Evolutionary conservation across 108 stramenopile genomes (phyloP), one percentile per base, ranked within the genome.

Genomic region (Bacterosira constricta): DNA sequence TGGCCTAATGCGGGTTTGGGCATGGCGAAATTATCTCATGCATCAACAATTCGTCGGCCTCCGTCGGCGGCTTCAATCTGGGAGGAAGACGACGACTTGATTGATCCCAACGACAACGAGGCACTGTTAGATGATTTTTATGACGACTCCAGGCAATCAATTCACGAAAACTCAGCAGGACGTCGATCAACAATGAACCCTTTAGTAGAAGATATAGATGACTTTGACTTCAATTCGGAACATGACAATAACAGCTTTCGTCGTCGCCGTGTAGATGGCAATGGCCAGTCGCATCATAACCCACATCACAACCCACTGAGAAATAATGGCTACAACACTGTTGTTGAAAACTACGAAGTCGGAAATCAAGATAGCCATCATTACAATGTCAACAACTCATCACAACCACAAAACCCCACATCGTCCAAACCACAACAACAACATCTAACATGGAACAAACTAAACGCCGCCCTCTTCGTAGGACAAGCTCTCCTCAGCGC

Each of bases 391-490:
- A 15, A 39, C 53, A 7, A 55, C 37, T 35, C 38, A 17, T 1
- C 2, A 29, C 49, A 61, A 31, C 46, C 51, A 49, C 35, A 77
- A 46, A 63, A 46, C 4, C n/a, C 0, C 36, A 63, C 60, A 35
- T 61, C 41, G 39, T 5, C 9, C 9, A 44, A 44, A 32, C 6
- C 31, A 32, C 20, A 42, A 1, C 20, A 42, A 1, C 42, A 64
- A 6, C 63, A 65, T 21, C 41, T 49, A 26, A 75, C 79, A 47
- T 80, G 79, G 85, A 93, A 88, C 71, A 62, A 75, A 63, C 85
- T 90, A n/a, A 93, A 89, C 44, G n/a, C 73, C 50, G 73, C 87
- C n/a, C 65, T 89, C 0, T 89, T 80, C 58, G 71, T 68, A 5
- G 77, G 74, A n/a, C 80, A 82, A 34, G 54, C 68, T 36, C 77